A percentile compares a stretch with the other conserved stretches of the same genome.
Conservation (phyloP, 768 basidiomycete genomes). For the Hygrocybe coccinea region DNA sequence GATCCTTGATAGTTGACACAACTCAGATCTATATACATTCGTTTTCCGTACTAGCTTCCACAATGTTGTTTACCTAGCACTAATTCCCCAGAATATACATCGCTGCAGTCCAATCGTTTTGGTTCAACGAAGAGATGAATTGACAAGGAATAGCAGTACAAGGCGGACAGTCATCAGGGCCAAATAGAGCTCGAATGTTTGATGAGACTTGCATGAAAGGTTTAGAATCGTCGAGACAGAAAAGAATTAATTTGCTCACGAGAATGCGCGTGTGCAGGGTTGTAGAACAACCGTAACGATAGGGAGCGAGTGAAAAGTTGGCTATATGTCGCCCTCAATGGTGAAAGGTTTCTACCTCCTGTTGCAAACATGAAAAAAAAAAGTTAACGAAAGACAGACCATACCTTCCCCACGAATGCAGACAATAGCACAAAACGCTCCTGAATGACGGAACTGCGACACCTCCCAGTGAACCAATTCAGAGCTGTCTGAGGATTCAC, state of each 20-base stretch:
- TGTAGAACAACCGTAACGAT: constrained; percentile 48
- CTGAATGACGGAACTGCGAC: constrained; percentile 40
- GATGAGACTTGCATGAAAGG: constrained; percentile 15
- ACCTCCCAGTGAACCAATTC: constrained; percentile 42
- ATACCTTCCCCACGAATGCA: constrained; percentile 39
- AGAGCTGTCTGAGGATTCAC: constrained; percentile 13
- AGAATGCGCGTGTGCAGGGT: constrained; percentile 21
- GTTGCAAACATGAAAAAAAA: not conserved
- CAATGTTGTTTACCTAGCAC: constrained; percentile 9
- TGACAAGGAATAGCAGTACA: constrained; percentile 51
- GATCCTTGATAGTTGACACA: constrained; percentile 33
- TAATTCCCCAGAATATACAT: constrained; percentile 40
- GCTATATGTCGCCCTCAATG: not conserved
- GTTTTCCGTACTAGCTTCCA: constrained; percentile 8
- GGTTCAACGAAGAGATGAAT: constrained; percentile 38
- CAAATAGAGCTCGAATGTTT: constrained; percentile 22
- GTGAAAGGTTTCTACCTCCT: not conserved
- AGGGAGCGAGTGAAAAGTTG: constrained; percentile 22
- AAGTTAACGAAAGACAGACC: not conserved
- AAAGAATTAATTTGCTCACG: constrained; percentile 23
- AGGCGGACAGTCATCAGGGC: constrained; percentile 26
- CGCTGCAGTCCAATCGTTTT: constrained; percentile 53
- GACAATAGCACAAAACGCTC: constrained; percentile 40
- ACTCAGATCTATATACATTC: not conserved
- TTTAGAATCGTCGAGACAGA: not conserved